These are phyloP conservation scores for Euptelea pleiosperma DNA, from an alignment of 164 flowering plant genomes.

Conservation along the genomic window DNA sequence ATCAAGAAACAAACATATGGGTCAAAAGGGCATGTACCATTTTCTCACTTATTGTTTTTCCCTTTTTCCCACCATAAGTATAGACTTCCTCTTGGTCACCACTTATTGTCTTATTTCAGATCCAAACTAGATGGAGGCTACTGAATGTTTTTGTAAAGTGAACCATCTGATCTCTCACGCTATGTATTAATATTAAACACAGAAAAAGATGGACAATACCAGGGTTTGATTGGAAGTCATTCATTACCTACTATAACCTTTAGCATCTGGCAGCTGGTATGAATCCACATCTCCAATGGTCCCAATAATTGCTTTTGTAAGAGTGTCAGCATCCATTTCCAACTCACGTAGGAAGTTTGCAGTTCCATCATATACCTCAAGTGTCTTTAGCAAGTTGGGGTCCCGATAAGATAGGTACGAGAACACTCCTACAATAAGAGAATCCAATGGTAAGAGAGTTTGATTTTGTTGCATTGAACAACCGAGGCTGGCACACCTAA, in stretches of 20 bases:
- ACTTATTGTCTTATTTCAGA: too few relatives aligned
- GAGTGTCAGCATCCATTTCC: conserved; percentile 84
- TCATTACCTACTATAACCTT: conserved; percentile 91
- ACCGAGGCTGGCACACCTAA: not conserved
- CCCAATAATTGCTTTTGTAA: conserved; percentile 95
- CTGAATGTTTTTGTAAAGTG: too few relatives aligned
- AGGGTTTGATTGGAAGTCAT: not conserved
- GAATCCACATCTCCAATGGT: conserved; percentile 97
- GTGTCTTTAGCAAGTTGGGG: conserved; percentile 93
- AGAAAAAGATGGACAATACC: not conserved
- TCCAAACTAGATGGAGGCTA: too few relatives aligned
- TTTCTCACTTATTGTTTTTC: too few relatives aligned
- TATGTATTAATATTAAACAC: too few relatives aligned
- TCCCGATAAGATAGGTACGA: conserved; percentile 93
- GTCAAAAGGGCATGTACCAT: too few relatives aligned
- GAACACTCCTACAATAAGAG: conserved; percentile 63
- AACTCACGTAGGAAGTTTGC: conserved; percentile 69
- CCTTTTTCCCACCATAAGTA: too few relatives aligned
- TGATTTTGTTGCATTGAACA: not conserved
- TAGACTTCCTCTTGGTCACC: too few relatives aligned
- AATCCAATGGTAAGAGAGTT: conserved; percentile 12
- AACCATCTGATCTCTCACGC: too few relatives aligned
- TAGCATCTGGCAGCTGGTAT: conserved; percentile 97
- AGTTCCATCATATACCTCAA: conserved; percentile 87
- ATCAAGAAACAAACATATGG: too few relatives aligned